Conservation (phyloP, 352 stramenopile species). For the Phytophthora hibernalis region DNA sequence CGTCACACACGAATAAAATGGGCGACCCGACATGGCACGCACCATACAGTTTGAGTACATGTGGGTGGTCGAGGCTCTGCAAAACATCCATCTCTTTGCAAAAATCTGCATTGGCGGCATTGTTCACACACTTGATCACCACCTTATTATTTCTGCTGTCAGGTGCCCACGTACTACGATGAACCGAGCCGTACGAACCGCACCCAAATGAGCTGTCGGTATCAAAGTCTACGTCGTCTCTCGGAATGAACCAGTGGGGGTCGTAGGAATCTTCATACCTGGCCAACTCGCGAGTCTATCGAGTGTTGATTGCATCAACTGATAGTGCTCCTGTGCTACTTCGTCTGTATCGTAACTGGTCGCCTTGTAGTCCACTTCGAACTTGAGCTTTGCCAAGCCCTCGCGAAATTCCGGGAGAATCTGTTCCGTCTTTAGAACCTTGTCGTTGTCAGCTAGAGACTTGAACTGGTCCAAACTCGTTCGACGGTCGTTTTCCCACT, state of each 20-base stretch:
- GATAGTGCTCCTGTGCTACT: neutral
- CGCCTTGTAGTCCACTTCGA: constrained; percentile 5
- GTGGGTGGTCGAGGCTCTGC: neutral
- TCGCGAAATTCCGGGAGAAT: too few species aligned
- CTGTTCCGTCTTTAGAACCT: neutral
- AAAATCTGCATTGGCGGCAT: constrained; percentile 10
- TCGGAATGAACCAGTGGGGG: constrained; percentile 9
- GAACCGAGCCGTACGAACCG: constrained; percentile 7
- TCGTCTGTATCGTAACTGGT: neutral
- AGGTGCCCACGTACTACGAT: neutral
- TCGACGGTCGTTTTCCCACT: neutral
- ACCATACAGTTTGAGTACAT: constrained; percentile 5
- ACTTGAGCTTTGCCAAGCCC: constrained; percentile 10
- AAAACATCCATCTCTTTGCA: constrained; percentile 7
- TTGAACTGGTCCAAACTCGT: neutral
- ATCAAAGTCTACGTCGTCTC: constrained; percentile 6
- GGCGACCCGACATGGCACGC: constrained; percentile 13
- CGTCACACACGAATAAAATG: constrained; percentile 5
- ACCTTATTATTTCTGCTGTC: neutral
- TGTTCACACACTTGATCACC: constrained; percentile 17
- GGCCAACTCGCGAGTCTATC: neutral
- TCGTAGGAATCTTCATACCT: neutral
- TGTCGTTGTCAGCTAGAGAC: neutral
- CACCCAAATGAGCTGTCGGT: neutral
- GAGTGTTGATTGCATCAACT: constrained; percentile 1